Evolutionary conservation across 495 filamentous ascomycete genomes (phyloP).

Genomic region (Amniculicola lignicola): DNA sequence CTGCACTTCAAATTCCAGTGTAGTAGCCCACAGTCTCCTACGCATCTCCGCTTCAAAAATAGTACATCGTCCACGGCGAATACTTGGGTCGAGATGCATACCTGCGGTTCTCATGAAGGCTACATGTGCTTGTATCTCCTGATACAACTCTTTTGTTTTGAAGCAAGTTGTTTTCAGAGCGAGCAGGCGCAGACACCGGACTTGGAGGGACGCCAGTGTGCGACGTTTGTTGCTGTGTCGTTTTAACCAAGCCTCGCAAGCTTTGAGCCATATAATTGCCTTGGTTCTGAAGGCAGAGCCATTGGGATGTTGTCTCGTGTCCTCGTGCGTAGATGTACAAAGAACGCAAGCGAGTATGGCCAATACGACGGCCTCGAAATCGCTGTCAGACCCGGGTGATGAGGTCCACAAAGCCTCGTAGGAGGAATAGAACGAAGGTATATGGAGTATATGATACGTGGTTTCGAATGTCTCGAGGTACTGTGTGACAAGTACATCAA

Average conservation of each 20-base stretch:
- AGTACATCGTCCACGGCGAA: constrained; percentile 12
- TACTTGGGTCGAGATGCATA: constrained; percentile 18
- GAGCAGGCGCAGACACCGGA: constrained; percentile 20
- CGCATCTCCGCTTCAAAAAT: constrained; percentile 27
- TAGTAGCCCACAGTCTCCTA: constrained; percentile 20
- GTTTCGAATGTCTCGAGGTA: constrained; percentile 29
- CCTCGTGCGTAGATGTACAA: constrained; percentile 22
- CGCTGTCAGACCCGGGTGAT: neutral
- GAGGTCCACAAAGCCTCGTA: constrained; percentile 16
- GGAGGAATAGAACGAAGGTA: constrained; percentile 13
- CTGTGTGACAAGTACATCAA: constrained; percentile 7
- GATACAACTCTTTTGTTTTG: constrained; percentile 29
- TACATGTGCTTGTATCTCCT: constrained; percentile 16
- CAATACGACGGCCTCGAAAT: constrained; percentile 13
- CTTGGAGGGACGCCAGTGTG: constrained; percentile 20
- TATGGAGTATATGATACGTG: constrained; percentile 23
- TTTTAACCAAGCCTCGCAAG: constrained; percentile 26
- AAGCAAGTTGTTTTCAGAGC: constrained; percentile 14
- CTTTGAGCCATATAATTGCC: constrained; percentile 24
- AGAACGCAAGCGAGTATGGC: constrained; percentile 23
- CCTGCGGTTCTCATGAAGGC: constrained; percentile 19
- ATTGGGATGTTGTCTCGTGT: constrained; percentile 7
- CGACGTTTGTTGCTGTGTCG: constrained; percentile 28
- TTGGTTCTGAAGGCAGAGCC: constrained; percentile 22
- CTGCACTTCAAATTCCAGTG: constrained; percentile 22